Evolutionary conservation across 805 yeast genomes (phyloP), one percentile per base, ranked within the genome.

Genomic region (Danielozyma ontarioensis): DNA sequence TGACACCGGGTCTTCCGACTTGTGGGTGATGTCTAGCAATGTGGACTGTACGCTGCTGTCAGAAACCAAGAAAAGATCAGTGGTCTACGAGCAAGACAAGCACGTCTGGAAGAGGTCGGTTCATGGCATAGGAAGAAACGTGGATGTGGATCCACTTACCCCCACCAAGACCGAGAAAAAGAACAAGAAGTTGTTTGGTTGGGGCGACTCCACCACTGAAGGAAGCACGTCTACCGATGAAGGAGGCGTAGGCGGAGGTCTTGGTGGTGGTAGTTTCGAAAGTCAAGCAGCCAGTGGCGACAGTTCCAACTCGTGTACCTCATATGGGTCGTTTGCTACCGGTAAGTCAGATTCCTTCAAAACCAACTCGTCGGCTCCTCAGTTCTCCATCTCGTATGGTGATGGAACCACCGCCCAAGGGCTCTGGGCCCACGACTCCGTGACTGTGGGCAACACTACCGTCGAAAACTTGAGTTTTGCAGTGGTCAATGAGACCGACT

Each of bases 1-100:
- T n/a, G 93, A 83, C 48, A 83, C 89, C 1, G 93, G 90, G 2
- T 80, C 88, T 0, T 71, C 84, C 0, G 90, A 83, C 51, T 57
- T 83, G 15, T 81, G 86, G 85, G 74, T 81, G 15, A 40, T 19
- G 22, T 6, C 22, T 6, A 19, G 22, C 22, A 10, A 19, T 10
- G 22, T 19, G 22, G 22, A 19, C 22, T 19, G 22, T 10, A 6
- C 7, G 22, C 8, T 19, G 22, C 8, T 6, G 8, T 19, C 22
- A 10, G 22, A 6, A 10, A 6, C 10, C 8, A 10, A 6, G 22
- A 19, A 10, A 19, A 6, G 22, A 6, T 6, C 8, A 6, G 22
- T 19, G 22, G 10, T 19, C 10, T 19, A 19, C 10, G 22, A 19
- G 22, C 8, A 19, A 10, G 22, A 19, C 22, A n/a, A n/a, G n/a